A percentile compares a stretch with the other conserved stretches of the same genome.
Conservation (phyloP, 2,329 filamentous ascomycete genomes). For the Colletotrichum simmondsii region DNA sequence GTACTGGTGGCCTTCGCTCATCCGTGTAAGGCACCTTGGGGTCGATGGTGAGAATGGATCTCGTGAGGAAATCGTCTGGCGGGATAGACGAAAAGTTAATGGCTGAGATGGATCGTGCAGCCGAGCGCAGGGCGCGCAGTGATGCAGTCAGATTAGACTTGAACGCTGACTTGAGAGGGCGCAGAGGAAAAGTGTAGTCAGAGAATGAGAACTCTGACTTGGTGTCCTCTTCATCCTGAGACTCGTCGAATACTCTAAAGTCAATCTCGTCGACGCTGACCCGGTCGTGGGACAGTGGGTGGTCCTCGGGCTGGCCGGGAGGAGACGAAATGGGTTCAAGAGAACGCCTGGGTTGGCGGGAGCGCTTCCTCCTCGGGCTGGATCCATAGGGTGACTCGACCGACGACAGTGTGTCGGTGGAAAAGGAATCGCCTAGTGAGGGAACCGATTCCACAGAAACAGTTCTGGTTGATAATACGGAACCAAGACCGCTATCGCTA, state of each 20-base stretch:
- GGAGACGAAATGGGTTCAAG: constrained; percentile 68
- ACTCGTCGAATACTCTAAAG: constrained; percentile 39
- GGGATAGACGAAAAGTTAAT: constrained; percentile 73
- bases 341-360: constrained; percentile 56
- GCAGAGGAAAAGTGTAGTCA: constrained; percentile 50
- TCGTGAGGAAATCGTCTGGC: constrained; percentile 73
- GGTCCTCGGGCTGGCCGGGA: constrained; percentile 61
- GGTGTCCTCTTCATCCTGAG: constrained; percentile 44
- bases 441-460: constrained; percentile 71
- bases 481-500: constrained; percentile 65
- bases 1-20: constrained; percentile 71
- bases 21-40: constrained; percentile 74
- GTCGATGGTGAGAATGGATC: constrained; percentile 75
- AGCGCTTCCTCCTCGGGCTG: constrained; percentile 42
- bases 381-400: constrained; percentile 60
- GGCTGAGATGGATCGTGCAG: constrained; percentile 71
- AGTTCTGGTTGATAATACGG: constrained; percentile 64
- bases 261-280: constrained; percentile 62
- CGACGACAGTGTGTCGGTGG: constrained; percentile 60
- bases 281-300: constrained; percentile 61
- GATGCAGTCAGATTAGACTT: constrained; percentile 78
- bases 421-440: constrained; percentile 66
- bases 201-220: constrained; percentile 45
- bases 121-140: constrained; percentile 70
- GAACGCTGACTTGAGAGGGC: constrained; percentile 67